phyloP scores from a whole-genome alignment of 2,329 filamentous ascomycete species.

The Emericellopsis cladophorae region DNA sequence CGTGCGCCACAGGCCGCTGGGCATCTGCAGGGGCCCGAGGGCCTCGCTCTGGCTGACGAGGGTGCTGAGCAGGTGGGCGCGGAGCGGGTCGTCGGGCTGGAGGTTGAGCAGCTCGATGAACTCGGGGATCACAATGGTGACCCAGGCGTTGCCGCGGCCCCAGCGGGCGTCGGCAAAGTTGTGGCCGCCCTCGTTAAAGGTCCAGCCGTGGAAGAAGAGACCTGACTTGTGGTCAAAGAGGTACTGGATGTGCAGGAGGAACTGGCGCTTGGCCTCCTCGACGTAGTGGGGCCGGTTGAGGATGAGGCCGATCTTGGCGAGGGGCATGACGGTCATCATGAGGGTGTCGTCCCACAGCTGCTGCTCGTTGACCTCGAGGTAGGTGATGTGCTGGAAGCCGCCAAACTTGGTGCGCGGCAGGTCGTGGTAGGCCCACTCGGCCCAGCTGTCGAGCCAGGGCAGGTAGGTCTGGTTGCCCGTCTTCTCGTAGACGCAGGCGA shows the following conservation, averaged over 20 bases:
- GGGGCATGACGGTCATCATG: conserved; percentile 76
- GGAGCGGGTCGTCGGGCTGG: conserved; percentile 48
- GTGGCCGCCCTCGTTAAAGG: conserved; percentile 54
- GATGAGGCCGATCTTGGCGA: conserved; percentile 67
- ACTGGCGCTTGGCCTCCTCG: conserved; percentile 66
- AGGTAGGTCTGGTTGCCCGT: conserved; percentile 56
- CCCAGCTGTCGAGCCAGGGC: conserved; percentile 71
- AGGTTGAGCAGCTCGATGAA: conserved; percentile 63
- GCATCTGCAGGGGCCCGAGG: conserved; percentile 44
- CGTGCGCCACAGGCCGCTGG: conserved; percentile 30
- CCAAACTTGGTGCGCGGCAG: conserved; percentile 59
- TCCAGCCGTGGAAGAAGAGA: conserved; percentile 75
- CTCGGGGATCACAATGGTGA: conserved; percentile 75
- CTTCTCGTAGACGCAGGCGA: conserved; percentile 68
- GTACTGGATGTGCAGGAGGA: conserved; percentile 67
- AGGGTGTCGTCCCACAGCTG: conserved; percentile 79
- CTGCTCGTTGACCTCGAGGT: conserved; percentile 55
- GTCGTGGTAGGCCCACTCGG: conserved; percentile 71
- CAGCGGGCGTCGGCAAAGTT: conserved; percentile 46
- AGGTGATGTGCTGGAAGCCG: conserved; percentile 66
- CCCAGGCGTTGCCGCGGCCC: conserved; percentile 56
- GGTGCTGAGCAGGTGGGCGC: conserved; percentile 45
- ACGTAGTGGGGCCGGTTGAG: conserved; percentile 60
- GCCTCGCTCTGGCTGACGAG: conserved; percentile 58
- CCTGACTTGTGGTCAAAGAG: conserved; percentile 61